phyloP scores from a whole-genome alignment of 192 early-diverging fungal species.

The Geranomyces michiganensis region DNA sequence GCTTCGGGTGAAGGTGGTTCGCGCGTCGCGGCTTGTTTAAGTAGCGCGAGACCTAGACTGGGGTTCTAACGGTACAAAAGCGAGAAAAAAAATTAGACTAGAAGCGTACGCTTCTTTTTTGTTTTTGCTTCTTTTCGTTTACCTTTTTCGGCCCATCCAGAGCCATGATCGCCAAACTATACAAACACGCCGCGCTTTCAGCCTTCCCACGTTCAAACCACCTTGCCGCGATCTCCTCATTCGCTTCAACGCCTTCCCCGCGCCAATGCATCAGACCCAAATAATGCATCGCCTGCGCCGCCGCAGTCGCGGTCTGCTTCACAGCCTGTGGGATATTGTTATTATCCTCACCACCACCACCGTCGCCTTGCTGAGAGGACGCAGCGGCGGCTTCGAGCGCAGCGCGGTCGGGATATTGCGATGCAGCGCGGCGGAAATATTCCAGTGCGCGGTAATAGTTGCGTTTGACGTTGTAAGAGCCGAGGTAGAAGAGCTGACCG shows the following conservation, averaged over 20 bases:
- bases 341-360: too few species aligned
- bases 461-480: constrained; percentile 52
- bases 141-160: constrained; percentile 53
- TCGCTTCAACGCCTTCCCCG: constrained; percentile 75
- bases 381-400: constrained; percentile 1
- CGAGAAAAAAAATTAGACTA: too few species aligned
- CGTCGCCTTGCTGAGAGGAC: constrained; percentile 7
- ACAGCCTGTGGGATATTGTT: constrained; percentile 20
- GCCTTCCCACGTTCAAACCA: constrained; percentile 79
- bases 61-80: too few species aligned
- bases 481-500: constrained; percentile 83
- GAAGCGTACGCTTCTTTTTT: too few species aligned
- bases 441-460: constrained; percentile 65
- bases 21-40: too few species aligned
- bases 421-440: constrained; percentile 63
- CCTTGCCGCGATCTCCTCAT: constrained; percentile 64
- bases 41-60: too few species aligned
- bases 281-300: constrained; percentile 76
- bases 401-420: constrained; percentile 41
- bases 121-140: too few species aligned
- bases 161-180: constrained; percentile 84
- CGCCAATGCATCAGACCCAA: constrained; percentile 89
- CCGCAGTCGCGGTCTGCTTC: constrained; percentile 44
- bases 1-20: constrained; percentile 52
- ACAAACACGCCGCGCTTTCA: constrained; percentile 66